Base-by-base conservation (phyloP, 2,329 filamentous ascomycete species). In the Colletotrichum lupini region DNA sequence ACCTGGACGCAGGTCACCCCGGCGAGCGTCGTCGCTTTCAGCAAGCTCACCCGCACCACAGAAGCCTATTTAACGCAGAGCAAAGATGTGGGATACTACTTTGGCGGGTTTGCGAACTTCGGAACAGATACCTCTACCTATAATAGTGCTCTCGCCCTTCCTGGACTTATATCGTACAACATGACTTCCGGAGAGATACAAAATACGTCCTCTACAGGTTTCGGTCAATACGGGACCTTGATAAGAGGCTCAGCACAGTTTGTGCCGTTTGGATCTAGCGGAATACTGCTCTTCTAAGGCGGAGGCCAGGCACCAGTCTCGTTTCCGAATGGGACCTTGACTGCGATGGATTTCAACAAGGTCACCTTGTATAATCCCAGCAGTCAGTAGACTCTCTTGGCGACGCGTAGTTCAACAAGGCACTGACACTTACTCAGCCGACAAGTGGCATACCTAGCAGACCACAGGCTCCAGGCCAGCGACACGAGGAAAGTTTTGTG, bases 361-460 rank as follows among this genome's bases (percentile, higher is more conserved):
- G 65, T 85, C 16, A 78, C 75, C 2, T 73, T 85, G 19, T 79
- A 79, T 68, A 80, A 85, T 62, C 79, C 81, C 6, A 61, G 32
- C 6, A 24, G 74, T 78, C n/a, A 77, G 76, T 1, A 74, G 77
- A n/a, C 76, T 76, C 42, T 7, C 28, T 42, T 2, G 1, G 9
- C 37, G 35, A 2, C 35, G 14, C 28, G 2, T 52, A 2, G 16
- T 2, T 22, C 53, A 9, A 30, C 22, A 24, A 46, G 5, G 52
- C 6, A 53, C 24, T 61, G 26, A 56, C 11, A 24, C 19, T 46
- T 14, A n/a, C 49, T 24, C 49, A 72, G 56, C 68, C 30, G 63
- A 60, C 1, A 55, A 49, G 9, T 85, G 82, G 82, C 78, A 81
- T 42, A 77, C 67, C 6, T 83, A 85, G 67, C 67, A 67, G 32